Evolutionary conservation across 805 yeast species (phyloP).

Genomic region (Candida ficus): DNA sequence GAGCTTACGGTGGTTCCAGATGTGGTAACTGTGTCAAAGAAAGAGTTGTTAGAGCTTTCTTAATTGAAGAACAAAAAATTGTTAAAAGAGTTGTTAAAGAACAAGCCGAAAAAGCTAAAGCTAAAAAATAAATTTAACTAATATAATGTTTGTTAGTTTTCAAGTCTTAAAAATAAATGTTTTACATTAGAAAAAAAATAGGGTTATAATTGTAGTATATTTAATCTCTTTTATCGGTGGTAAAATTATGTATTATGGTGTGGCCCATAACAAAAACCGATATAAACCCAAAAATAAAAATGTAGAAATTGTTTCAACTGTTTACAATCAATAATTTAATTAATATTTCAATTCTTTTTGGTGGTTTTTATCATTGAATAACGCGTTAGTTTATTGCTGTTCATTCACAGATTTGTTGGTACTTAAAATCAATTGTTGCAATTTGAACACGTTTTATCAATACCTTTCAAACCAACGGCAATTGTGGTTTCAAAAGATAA

Average conservation of each 20-base stretch:
- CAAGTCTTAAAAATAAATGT: constrained; percentile 4
- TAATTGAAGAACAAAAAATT: constrained; percentile 99
- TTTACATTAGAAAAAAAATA: constrained; percentile 2
- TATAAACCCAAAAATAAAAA: neutral
- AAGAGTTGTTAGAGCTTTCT: constrained; percentile 99
- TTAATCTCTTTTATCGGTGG: no score
- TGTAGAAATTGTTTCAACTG: no score
- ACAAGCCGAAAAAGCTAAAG: constrained; percentile 81
- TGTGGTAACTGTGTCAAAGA: constrained; percentile 99
- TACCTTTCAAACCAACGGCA: no score
- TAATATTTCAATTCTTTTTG: no score
- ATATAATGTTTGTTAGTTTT: constrained; percentile 1
- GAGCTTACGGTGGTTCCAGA: constrained; percentile 99
- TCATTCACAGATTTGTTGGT: no score
- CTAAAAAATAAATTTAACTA: constrained; percentile 34
- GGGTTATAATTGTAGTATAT: no score
- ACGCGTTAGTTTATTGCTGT: no score
- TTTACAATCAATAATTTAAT: no score
- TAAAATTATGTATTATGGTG: constrained; percentile 4
- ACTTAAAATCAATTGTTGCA: no score
- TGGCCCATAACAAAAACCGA: constrained; percentile 5
- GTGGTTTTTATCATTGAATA: no score
- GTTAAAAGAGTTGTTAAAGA: constrained; percentile 99
- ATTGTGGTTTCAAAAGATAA: no score
- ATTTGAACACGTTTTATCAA: no score